These are phyloP conservation scores for Piloderma croceum DNA, from an alignment of 768 basidiomycete genomes.

Conservation along the genomic window DNA sequence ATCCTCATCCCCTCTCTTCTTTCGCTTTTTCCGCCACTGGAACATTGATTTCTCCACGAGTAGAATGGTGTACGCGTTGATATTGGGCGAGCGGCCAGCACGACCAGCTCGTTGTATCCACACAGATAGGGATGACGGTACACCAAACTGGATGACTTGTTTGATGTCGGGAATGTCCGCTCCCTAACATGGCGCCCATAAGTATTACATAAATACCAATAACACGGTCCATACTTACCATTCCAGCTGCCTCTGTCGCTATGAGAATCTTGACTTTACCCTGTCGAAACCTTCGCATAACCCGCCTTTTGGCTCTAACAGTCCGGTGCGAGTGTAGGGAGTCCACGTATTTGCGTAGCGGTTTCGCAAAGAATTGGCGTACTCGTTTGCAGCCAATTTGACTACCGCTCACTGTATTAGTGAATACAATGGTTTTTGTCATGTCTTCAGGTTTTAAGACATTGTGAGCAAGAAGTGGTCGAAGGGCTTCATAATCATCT, in stretches of 20 bases:
- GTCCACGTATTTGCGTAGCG: conserved; percentile 13
- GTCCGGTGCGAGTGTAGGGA: conserved; percentile 23
- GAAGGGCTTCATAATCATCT: conserved; percentile 20
- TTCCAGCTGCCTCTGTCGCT: conserved; percentile 33
- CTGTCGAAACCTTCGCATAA: conserved; percentile 20
- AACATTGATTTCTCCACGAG: conserved; percentile 26
- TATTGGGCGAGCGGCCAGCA: conserved; percentile 16
- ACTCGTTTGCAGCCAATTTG: conserved; percentile 14
- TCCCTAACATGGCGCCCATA: conserved; percentile 18
- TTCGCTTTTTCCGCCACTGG: conserved; percentile 14
- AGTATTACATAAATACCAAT: not conserved
- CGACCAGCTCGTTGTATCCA: conserved; percentile 30
- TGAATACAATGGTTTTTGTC: conserved; percentile 11
- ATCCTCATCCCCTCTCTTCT: conserved; percentile 2
- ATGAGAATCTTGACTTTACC: conserved; percentile 23
- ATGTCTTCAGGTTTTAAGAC: conserved; percentile 3
- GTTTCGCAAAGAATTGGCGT: conserved; percentile 9
- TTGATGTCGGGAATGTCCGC: conserved; percentile 33
- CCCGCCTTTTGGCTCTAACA: conserved; percentile 13
- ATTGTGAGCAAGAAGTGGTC: not conserved
- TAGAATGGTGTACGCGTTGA: conserved; percentile 23
- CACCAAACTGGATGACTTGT: conserved; percentile 30
- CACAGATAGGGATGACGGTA: conserved; percentile 25
- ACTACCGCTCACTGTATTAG: conserved; percentile 16
- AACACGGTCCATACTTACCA: conserved; percentile 23